A percentile compares a stretch with the other conserved stretches of the same genome.
Conservation (phyloP, 176 grass and related monocot genomes). For the Avena atlantica region DNA sequence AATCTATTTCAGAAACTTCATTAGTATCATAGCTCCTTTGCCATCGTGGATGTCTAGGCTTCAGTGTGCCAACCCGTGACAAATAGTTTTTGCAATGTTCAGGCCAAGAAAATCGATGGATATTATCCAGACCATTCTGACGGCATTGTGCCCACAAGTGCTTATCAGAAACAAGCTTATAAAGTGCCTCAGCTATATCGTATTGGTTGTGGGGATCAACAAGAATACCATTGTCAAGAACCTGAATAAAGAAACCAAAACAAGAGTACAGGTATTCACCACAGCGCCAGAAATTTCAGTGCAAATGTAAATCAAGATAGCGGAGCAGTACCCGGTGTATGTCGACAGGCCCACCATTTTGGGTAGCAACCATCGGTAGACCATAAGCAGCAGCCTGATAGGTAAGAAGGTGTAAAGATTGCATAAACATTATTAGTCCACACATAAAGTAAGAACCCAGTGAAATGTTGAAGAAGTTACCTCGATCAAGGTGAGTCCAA, state of each 20-base stretch:
- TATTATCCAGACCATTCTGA: constrained; percentile 78
- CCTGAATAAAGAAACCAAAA: constrained; percentile 48
- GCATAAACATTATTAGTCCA: constrained; percentile 27
- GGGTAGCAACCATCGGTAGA: constrained; percentile 83
- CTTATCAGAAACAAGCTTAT: constrained; percentile 83
- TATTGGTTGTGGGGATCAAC: constrained; percentile 86
- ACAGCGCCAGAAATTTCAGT: constrained; percentile 23
- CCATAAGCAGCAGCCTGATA: constrained; percentile 90
- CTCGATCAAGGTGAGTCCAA: constrained; percentile 99
- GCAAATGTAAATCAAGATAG: constrained; percentile 29
- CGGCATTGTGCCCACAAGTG: constrained; percentile 68
- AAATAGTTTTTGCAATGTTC: constrained; percentile 91
- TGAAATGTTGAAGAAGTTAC: constrained; percentile 50
- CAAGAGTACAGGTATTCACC: constrained; percentile 11
- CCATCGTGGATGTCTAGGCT: constrained; percentile 73
- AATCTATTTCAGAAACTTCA: constrained; percentile 68
- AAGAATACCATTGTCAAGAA: constrained; percentile 86
- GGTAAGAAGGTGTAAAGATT: constrained; percentile 36
- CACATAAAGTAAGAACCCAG: constrained; percentile 25
- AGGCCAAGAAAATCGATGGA: constrained; percentile 85
- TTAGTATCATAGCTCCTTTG: constrained; percentile 51
- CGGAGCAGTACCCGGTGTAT: constrained; percentile 64
- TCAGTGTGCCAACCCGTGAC: constrained; percentile 54
- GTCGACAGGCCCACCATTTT: constrained; percentile 84
- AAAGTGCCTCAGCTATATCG: constrained; percentile 80